phyloP scores from a whole-genome alignment of 805 yeast species.

The Helenozyma baotianmanensis region DNA sequence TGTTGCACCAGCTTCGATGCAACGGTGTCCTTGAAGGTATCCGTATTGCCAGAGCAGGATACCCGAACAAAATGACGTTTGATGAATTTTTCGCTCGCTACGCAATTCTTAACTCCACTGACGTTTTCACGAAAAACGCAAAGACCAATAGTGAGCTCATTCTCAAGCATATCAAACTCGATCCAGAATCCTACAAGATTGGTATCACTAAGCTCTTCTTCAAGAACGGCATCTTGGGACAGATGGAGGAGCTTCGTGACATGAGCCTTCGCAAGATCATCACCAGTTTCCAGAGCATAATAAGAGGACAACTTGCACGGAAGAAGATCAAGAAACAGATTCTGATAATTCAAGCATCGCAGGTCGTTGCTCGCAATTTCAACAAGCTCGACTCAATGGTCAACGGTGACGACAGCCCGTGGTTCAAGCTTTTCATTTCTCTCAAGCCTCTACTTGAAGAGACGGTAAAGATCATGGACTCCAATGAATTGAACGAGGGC shows the following conservation, averaged over 20 bases:
- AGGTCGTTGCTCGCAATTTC: constrained; percentile 61
- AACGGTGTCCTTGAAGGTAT: constrained; percentile 98
- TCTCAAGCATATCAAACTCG: constrained; percentile 58
- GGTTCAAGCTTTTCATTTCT: constrained; percentile 71
- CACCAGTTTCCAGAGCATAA: constrained; percentile 56
- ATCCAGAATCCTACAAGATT: constrained; percentile 53
- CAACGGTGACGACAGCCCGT: constrained; percentile 25
- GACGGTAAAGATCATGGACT: constrained; percentile 54
- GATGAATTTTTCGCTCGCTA: constrained; percentile 76
- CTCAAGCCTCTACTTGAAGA: constrained; percentile 74
- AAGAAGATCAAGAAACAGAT: constrained; percentile 42
- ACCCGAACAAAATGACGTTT: constrained; percentile 86
- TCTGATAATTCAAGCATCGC: constrained; percentile 65
- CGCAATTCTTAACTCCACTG: constrained; percentile 52
- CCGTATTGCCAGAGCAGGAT: constrained; percentile 94
- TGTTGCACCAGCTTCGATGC: constrained; percentile 85
- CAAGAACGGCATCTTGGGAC: constrained; percentile 73
- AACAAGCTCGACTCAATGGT: constrained; percentile 50
- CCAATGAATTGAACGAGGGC: constrained; percentile 54
- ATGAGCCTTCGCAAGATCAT: constrained; percentile 50
- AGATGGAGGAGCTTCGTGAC: constrained; percentile 75
- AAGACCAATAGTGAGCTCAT: constrained; percentile 69
- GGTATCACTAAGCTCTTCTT: constrained; percentile 73
- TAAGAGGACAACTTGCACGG: constrained; percentile 64
- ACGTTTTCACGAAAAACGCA: constrained; percentile 41